Base-by-base conservation (phyloP, 371 early-diverging fungal genomes). In the Funneliformis caledonium region DNA sequence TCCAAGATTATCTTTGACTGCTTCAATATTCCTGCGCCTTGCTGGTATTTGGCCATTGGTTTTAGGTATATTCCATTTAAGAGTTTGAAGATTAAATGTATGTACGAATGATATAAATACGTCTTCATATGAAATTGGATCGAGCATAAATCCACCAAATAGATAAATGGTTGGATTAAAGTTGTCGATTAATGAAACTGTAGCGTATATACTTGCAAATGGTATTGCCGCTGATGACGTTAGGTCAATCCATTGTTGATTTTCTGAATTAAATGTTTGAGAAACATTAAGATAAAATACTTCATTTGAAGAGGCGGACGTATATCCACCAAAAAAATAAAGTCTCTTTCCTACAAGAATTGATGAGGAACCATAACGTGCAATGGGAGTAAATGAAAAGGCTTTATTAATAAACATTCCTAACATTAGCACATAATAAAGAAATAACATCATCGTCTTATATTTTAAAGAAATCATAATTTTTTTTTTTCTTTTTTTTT, bases 311-410 rank as follows among this genome's bases (percentile, higher is more conserved):
- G n/a, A 11, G 2, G 1, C 3, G 37, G 0, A 37, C 37, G 37
- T 37, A 37, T 37, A 4, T 16, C 72, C 72, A 42, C 72, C 72
- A 2, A 72, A 8, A 47, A 72, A 72, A 47, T 72, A 72, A 42
- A 72, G 9, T 31, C 45, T 72, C 5, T 72, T 45, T 19, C 47
- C 45, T 43, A 72, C 45, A 19, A 72, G 26, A 45, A 45, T n/a
- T 4, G 50, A 42, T 19, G 45, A 45, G 26, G 37, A 47, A 72
- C 47, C 47, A 72, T 47, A 47, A 12, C 72, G 72, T 19, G 47
- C 42, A 43, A 5, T 19, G 2, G 72, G 72, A 31, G 26, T 16
- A 10, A 72, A 72, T 16, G 47, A 45, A 12, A 2, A 6, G n/a
- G 2, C 72, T 37, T 37, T 37, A 37, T 37, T 37, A 37, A 37